Conservation (phyloP, 495 filamentous ascomycete genomes). For the Penicillium odoratum region DNA sequence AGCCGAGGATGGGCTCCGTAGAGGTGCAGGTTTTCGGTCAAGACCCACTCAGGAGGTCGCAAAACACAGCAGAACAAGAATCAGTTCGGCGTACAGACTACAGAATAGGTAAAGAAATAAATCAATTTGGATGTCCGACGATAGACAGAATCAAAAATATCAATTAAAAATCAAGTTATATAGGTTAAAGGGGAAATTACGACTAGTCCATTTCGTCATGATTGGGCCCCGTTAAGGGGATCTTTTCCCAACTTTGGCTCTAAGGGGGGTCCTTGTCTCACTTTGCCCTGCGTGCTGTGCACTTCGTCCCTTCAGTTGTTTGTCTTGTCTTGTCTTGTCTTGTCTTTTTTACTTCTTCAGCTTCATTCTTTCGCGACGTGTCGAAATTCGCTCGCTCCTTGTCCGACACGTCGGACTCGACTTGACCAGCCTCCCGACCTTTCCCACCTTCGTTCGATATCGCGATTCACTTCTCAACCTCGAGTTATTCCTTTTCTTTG, state of each 20-base stretch:
- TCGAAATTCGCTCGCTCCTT: slow-evolving; percentile 2
- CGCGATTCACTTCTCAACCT: background rate
- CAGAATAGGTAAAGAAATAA: background rate
- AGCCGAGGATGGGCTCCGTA: background rate
- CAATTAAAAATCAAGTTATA: too few relatives aligned
- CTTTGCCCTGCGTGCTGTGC: slow-evolving; percentile 24
- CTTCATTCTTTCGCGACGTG: slow-evolving; percentile 13
- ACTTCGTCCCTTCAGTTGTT: slow-evolving; percentile 15
- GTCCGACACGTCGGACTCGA: background rate
- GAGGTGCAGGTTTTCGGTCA: background rate
- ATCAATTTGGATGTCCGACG: background rate
- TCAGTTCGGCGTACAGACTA: background rate
- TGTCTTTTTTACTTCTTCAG: slow-evolving; percentile 9
- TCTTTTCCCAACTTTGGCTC: slow-evolving; percentile 1
- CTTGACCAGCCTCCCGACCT: background rate
- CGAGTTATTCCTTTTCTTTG: background rate
- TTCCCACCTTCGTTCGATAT: background rate
- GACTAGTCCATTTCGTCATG: background rate
- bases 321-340: background rate
- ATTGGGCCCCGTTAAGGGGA: background rate
- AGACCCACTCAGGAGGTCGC: background rate
- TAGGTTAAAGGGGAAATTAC: background rate
- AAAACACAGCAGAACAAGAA: background rate
- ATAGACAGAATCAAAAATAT: too few relatives aligned
- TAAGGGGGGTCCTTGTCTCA: slow-evolving; percentile 17